Conservation (phyloP, 2,329 filamentous ascomycete genomes). For the Zymoseptoria tritici region DNA sequence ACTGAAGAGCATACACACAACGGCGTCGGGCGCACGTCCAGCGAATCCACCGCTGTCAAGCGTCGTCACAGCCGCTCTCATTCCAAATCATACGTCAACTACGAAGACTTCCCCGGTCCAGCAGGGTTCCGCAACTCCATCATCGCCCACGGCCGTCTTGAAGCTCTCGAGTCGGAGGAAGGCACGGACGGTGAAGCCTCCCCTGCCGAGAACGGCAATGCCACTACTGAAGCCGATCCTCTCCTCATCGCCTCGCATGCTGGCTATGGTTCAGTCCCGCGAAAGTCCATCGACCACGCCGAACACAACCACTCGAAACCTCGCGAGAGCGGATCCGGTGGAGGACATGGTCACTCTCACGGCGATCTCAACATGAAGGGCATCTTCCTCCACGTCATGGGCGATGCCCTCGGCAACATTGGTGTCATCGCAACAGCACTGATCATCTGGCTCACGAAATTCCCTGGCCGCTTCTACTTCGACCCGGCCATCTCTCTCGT, state of each 20-base stretch:
- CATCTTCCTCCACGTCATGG: slow-evolving; percentile 63
- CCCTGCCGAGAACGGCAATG: slow-evolving; percentile 29
- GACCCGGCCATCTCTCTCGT: slow-evolving; percentile 89
- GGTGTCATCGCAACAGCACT: slow-evolving; percentile 77
- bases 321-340: slow-evolving; percentile 46
- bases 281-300: slow-evolving; percentile 31
- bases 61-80: slow-evolving; percentile 57
- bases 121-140: slow-evolving; percentile 88
- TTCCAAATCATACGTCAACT: slow-evolving; percentile 44
- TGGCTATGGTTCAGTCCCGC: slow-evolving; percentile 21
- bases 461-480: slow-evolving; percentile 73
- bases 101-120: slow-evolving; percentile 72
- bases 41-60: slow-evolving; percentile 32
- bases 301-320: slow-evolving; percentile 76
- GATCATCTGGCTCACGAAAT: slow-evolving; percentile 85
- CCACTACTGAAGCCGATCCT: slow-evolving; percentile 25
- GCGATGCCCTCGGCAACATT: slow-evolving; percentile 78
- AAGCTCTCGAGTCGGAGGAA: slow-evolving; percentile 47
- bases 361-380: slow-evolving; percentile 90
- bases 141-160: slow-evolving; percentile 68
- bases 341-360: slow-evolving; percentile 68
- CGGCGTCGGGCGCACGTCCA: slow-evolving; percentile 25
- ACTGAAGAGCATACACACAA: slow-evolving; percentile 55
- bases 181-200: slow-evolving; percentile 50
- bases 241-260: slow-evolving; percentile 22